Conservation (phyloP, 148 eudicot genomes). For the Linanthus parryae region DNA sequence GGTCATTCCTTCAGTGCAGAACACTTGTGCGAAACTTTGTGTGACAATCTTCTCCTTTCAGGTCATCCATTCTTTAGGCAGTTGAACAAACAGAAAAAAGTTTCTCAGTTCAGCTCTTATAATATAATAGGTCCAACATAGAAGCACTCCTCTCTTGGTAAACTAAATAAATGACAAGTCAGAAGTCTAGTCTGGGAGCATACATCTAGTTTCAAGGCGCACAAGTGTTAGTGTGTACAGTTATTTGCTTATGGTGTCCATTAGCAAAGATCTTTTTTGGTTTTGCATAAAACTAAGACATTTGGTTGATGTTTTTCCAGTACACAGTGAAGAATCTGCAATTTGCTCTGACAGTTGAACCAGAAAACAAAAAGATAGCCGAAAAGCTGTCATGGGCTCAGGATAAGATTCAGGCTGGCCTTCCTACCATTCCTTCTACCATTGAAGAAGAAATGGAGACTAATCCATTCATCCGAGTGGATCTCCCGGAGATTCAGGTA, state of each 20-base stretch:
- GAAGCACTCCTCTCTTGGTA: too few relatives aligned
- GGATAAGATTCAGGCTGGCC: slow-evolving; percentile 49
- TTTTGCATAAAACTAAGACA: neutral
- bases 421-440: slow-evolving; percentile 90
- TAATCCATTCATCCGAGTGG: slow-evolving; percentile 88
- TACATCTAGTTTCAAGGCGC: neutral
- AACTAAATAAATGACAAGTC: too few relatives aligned
- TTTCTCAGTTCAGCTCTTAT: too few relatives aligned
- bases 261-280: neutral
- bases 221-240: too few relatives aligned
- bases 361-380: slow-evolving; percentile 54
- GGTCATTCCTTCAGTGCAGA: too few relatives aligned
- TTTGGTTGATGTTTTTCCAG: slow-evolving; percentile 28
- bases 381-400: slow-evolving; percentile 79
- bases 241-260: neutral
- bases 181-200: too few relatives aligned
- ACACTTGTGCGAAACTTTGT: too few relatives aligned
- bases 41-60: too few relatives aligned
- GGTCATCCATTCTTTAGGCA: too few relatives aligned
- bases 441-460: slow-evolving; percentile 79
- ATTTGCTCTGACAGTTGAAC: slow-evolving; percentile 86
- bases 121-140: too few relatives aligned
- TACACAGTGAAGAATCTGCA: slow-evolving; percentile 92
- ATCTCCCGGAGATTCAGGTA: slow-evolving; percentile 72
- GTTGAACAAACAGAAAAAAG: too few relatives aligned